Evolutionary conservation across 2,329 filamentous ascomycete species (phyloP), one percentile per base, ranked within the genome.

Genomic region (Fusarium sp.): DNA sequence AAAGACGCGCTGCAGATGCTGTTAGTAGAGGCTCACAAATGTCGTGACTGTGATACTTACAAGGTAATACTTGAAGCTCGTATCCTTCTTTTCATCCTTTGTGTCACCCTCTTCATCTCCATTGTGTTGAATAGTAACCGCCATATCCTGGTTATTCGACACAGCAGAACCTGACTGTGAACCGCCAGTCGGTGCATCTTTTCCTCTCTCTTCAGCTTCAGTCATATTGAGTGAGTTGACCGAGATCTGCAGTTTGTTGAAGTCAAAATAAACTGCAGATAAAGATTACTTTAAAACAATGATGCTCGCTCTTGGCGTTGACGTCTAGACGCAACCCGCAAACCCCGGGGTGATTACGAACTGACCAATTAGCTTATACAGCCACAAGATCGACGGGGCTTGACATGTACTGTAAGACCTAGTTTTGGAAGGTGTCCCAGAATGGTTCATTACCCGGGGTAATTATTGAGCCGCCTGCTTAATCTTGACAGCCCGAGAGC

Each of bases 1-100:
- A 54, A 83, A 83, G 61, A 83, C 78, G 16, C 82, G 79, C 82
- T 83, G 30, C 6, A 16, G 15, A 24, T 36, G 7, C 8, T 35
- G 30, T 67, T 31, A 41, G 36, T 20, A 26, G 20, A 11, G 10
- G 14, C 14, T 16, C 24, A 7, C 12, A n/a, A 33, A 3, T 22
- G 3, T 14, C 3, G 31, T 3, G 12, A 44, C 1, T 35, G 12
- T 14, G 16, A 50, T 24, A 70, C 74, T 42, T 42, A 75, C 79
- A 48, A 78, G 16, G 24, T 75, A 79, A 36, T 77, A 77, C n/a
- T 72, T 74, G 63, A 79, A 77, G 57, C 78, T 71, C 7, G 75
- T 65, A 10, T 67, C 57, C 26, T 77, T 63, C 33, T 65, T 69
- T 28, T 73, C 55, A 9, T 68, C 48, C 31, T 64, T 61, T 18